Evolutionary conservation across 73 alveolate genomes (phyloP), one percentile per base, ranked within the genome.

Genomic region (Loxodes magnus): DNA sequence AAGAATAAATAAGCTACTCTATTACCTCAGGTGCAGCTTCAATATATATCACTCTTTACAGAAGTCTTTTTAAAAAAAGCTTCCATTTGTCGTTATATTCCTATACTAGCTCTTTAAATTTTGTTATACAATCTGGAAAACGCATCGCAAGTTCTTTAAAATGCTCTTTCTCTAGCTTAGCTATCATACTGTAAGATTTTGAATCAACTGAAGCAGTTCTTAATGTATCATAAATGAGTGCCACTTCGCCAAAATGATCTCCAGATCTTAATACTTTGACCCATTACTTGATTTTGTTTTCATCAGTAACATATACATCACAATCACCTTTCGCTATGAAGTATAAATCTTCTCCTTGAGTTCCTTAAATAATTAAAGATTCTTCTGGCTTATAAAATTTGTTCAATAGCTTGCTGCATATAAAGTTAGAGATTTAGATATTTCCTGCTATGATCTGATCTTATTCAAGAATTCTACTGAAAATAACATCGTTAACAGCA

Each of bases 161-260:
- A 31, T 62, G 21, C 17, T 51, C 25, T 37, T 53, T 54, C 21
- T 31, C 12, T 4, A 62, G 27, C 14, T 62, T 59, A 10, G 64
- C 70, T n/a, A 52, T 16, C n/a, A 44, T 58, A 4, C 35, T 35
- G 33, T 54, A 41, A 4, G 50, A 38, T 7, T 51, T 43, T n/a
- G 44, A 16, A 31, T 29, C 24, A 14, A 56, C 70, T 17, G 81
- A 22, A 9, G 87, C 87, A 9, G 79, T 73, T 65, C 87, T 39
- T 15, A 44, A 26, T 20, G 66, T 52, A 3, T 56, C 35, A 41
- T 55, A 51, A 14, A 66, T 33, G 26, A 73, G 27, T n/a, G 64
- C 39, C 7, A 71, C 30, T 42, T 71, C 86, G 15, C 86, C 86
- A 64, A 71, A 71, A 35, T 49, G 65, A 4, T 42, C 39, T 0